phyloP scores from a whole-genome alignment of 345 rosid species.

The Barbarea vulgaris region DNA sequence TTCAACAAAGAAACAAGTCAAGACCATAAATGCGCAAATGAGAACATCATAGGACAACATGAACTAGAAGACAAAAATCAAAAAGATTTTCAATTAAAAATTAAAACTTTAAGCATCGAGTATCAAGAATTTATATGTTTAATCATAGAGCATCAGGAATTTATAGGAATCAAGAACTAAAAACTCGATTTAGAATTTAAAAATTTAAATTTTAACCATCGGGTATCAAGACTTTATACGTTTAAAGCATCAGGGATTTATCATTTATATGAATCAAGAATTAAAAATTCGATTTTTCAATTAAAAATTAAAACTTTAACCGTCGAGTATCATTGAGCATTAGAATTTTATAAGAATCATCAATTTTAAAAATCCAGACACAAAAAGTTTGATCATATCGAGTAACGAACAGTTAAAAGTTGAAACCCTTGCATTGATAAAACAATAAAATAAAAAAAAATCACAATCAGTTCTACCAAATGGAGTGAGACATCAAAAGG shows the following conservation, averaged over 20 bases:
- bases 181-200: too few species aligned
- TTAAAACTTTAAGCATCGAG: too few species aligned
- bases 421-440: slow-evolving; percentile 1
- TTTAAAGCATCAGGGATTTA: too few species aligned
- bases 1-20: background rate
- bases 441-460: background rate
- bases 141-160: too few species aligned
- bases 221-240: too few species aligned
- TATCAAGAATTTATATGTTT: too few species aligned
- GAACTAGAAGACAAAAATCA: too few species aligned
- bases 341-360: background rate
- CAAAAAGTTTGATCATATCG: background rate
- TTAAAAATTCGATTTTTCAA: background rate
- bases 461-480: background rate
- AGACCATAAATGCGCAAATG: background rate
- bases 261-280: too few species aligned
- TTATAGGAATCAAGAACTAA: background rate
- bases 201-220: too few species aligned
- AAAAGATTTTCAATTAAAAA: too few species aligned
- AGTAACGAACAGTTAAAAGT: background rate
- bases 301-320: background rate
- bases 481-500: background rate
- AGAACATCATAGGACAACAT: background rate
- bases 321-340: background rate
- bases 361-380: background rate